Evolutionary conservation across 2,329 filamentous ascomycete genomes (phyloP).

Genomic region (Tolypocladium nubicola): DNA sequence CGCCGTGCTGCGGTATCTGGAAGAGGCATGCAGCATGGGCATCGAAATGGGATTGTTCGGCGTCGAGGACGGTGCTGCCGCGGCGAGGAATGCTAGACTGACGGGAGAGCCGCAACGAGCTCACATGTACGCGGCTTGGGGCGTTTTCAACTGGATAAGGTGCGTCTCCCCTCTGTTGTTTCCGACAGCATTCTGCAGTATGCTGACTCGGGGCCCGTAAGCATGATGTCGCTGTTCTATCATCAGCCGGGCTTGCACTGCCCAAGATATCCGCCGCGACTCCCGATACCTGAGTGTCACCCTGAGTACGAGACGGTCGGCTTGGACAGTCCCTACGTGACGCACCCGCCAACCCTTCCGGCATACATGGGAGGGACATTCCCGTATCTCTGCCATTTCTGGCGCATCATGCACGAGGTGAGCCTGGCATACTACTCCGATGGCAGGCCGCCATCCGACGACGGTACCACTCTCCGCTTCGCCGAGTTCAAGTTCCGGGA

Average conservation of each 20-base stretch:
- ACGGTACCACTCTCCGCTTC: slow-evolving; percentile 8
- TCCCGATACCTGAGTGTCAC: slow-evolving; percentile 3
- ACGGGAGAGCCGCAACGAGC: slow-evolving; percentile 7
- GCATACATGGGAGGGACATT: slow-evolving; percentile 15
- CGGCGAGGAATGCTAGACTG: background rate
- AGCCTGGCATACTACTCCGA: slow-evolving; percentile 13
- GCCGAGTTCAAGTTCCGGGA: slow-evolving; percentile 21
- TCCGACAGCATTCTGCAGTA: background rate
- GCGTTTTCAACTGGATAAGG: slow-evolving; percentile 22
- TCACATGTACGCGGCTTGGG: slow-evolving; percentile 11
- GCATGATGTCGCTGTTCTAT: slow-evolving; percentile 20
- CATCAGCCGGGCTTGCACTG: slow-evolving; percentile 17
- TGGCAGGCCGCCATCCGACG: slow-evolving; percentile 3
- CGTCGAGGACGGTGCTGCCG: background rate
- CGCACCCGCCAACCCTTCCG: background rate
- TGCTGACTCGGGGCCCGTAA: slow-evolving; percentile 1
- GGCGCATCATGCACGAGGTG: slow-evolving; percentile 18
- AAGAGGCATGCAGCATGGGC: slow-evolving; percentile 15
- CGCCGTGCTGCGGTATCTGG: slow-evolving; percentile 14
- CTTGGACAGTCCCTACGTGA: too few relatives aligned
- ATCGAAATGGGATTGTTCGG: slow-evolving; percentile 14
- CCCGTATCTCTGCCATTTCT: slow-evolving; percentile 19
- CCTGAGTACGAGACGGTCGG: background rate
- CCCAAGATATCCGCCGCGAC: slow-evolving; percentile 8
- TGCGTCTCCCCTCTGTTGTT: slow-evolving; percentile 6